phyloP scores from a whole-genome alignment of 2,329 filamentous ascomycete species.

The Cercospora sojina region DNA sequence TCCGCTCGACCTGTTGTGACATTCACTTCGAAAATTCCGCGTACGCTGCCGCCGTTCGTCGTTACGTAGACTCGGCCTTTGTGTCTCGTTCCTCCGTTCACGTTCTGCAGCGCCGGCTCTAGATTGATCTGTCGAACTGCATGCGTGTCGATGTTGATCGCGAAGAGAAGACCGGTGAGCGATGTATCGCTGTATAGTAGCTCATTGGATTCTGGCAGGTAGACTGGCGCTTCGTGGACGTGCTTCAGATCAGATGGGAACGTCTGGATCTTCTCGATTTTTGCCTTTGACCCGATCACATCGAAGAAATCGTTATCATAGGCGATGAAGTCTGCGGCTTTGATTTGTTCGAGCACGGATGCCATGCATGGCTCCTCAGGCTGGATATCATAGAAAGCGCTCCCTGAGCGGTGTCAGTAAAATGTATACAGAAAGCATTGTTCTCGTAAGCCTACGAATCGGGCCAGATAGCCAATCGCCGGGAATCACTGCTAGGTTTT shows the following conservation, averaged over 20 bases:
- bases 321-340: conserved; percentile 29
- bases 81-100: conserved; percentile 33
- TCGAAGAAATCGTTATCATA: conserved; percentile 32
- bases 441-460: conserved; percentile 14
- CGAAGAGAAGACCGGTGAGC: conserved; percentile 26
- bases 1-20: conserved; percentile 23
- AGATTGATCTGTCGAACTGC: conserved; percentile 25
- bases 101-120: conserved; percentile 25
- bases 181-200: conserved; percentile 33
- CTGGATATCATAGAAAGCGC: conserved; percentile 23
- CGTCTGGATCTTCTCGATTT: conserved; percentile 27
- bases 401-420: conserved; percentile 16
- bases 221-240: conserved; percentile 34
- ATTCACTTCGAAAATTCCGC: conserved; percentile 26
- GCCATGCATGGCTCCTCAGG: conserved; percentile 21
- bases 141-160: conserved; percentile 28
- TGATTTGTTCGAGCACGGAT: conserved; percentile 18
- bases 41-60: conserved; percentile 28
- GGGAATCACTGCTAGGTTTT: conserved; percentile 28
- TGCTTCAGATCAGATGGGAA: conserved; percentile 23
- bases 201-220: conserved; percentile 29
- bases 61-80: conserved; percentile 26
- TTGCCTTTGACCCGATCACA: conserved; percentile 31
- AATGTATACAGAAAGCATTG: background rate
- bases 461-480: conserved; percentile 22